These are phyloP conservation scores for Phanerochaete carnosa DNA, from an alignment of 768 basidiomycete genomes.

Conservation along the genomic window DNA sequence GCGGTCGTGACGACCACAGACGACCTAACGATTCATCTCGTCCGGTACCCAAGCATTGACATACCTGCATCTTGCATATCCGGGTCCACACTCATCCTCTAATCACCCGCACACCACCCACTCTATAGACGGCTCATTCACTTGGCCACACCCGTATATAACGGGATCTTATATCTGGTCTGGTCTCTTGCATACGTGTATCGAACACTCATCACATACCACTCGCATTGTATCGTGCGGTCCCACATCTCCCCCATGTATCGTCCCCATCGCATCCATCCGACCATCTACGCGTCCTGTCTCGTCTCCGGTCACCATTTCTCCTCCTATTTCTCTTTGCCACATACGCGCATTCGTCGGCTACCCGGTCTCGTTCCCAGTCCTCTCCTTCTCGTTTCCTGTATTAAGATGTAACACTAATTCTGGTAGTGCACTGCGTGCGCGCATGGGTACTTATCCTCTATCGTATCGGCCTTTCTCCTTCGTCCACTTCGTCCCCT, in stretches of 20 bases:
- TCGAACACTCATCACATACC: no score
- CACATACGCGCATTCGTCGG: not conserved
- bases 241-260: not conserved
- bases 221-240: not conserved
- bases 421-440: not conserved
- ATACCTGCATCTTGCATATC: not conserved
- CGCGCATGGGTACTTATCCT: not conserved
- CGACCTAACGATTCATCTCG: not conserved
- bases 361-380: not conserved
- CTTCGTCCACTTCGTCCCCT: not conserved
- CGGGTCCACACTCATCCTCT: not conserved
- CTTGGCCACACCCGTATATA: not conserved
- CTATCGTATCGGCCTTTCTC: not conserved
- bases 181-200: slow-evolving; percentile 1
- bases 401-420: not conserved
- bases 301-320: not conserved
- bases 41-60: not conserved
- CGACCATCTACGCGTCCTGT: not conserved
- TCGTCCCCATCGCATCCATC: not conserved
- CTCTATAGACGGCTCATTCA: not conserved
- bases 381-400: not conserved
- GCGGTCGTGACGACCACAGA: not conserved
- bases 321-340: not conserved
- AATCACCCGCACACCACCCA: not conserved
- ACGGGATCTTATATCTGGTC: not conserved